Evolutionary conservation across 768 basidiomycete species (phyloP), one percentile per base, ranked within the genome.

Genomic region (Boletus vinaceobasis): DNA sequence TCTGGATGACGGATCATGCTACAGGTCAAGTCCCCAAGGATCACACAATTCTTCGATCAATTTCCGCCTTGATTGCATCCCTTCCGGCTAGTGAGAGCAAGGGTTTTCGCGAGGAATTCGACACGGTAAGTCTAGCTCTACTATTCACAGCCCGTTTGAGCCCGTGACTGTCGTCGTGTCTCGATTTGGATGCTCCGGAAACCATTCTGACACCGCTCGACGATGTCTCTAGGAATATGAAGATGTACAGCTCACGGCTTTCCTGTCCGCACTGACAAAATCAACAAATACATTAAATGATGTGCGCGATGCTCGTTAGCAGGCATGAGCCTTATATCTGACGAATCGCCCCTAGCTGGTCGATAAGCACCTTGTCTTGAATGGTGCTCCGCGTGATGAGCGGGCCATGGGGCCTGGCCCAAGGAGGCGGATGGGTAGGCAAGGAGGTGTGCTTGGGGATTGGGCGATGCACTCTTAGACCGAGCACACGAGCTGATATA

Each of bases 241-340:
- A 64, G 95, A 99, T 67, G 93, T 96, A 15, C 93, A 97, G 57
- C 75, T 99, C 29, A 97, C 93, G 1, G 86, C 88, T 9, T 91
- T 92, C 72, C 77, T 99, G 13, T 86, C 93, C 1, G 83, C 86
- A 14, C 72, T 99, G 55, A 98, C 95, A 7, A 95, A 94, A 72
- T 89, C 90, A 31, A 80, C 95, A 15, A 87, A 87, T 60, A 82
- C 87, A 10, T 71, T 98, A 54, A 98, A 95, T 67, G 93, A 96
- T 63, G 95, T 96, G 65, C 63, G 91, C 63, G 2, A n/a, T 57
- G 32, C 36, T 32, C 6, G 13, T 40, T 40, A 27, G 14, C 32
- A 36, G n/a, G 33, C 33, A 23, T 42, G 23, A 26, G 5, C 7
- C 14, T 19, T 32, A 19, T 48, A 26, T 51, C 51, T 60, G 36